A percentile compares a stretch with the other conserved stretches of the same genome.
Evolutionary conservation across 2,329 filamentous ascomycete species (phyloP).

Genomic region (Talaromyces sp.): DNA sequence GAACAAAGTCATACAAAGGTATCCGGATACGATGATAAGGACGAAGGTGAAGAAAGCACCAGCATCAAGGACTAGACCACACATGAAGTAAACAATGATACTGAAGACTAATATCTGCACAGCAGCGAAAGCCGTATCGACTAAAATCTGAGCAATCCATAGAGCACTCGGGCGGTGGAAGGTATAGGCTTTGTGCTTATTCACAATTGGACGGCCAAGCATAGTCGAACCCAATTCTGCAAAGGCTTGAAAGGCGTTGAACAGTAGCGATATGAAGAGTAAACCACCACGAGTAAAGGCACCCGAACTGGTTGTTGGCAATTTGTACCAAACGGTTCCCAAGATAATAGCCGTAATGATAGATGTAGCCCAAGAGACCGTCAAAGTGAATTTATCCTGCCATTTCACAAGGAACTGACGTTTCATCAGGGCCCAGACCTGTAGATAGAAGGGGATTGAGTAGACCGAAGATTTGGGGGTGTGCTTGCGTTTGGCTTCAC

Average conservation of each 20-base stretch:
- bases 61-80: slow-evolving; percentile 64
- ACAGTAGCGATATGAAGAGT: slow-evolving; percentile 74
- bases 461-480: slow-evolving; percentile 74
- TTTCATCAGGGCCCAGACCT: slow-evolving; percentile 80
- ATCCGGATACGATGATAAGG: slow-evolving; percentile 66
- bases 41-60: slow-evolving; percentile 78
- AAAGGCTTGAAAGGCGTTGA: slow-evolving; percentile 86
- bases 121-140: slow-evolving; percentile 71
- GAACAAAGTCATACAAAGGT: slow-evolving; percentile 72
- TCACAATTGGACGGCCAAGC: slow-evolving; percentile 72
- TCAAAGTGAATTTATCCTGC: slow-evolving; percentile 77
- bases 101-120: slow-evolving; percentile 70
- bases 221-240: slow-evolving; percentile 73
- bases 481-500: slow-evolving; percentile 59
- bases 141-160: slow-evolving; percentile 79
- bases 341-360: slow-evolving; percentile 75
- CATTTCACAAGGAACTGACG: slow-evolving; percentile 82
- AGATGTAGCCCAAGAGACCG: slow-evolving; percentile 68
- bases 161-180: slow-evolving; percentile 80
- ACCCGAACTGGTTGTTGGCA: slow-evolving; percentile 62
- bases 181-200: slow-evolving; percentile 80
- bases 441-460: slow-evolving; percentile 76
- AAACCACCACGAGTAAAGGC: slow-evolving; percentile 81
- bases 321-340: slow-evolving; percentile 74
- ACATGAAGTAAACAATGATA: slow-evolving; percentile 79